These are phyloP conservation scores for Akanthomyces uredinophilus DNA, from an alignment of 2,329 filamentous ascomycete species.

Conservation along the genomic window DNA sequence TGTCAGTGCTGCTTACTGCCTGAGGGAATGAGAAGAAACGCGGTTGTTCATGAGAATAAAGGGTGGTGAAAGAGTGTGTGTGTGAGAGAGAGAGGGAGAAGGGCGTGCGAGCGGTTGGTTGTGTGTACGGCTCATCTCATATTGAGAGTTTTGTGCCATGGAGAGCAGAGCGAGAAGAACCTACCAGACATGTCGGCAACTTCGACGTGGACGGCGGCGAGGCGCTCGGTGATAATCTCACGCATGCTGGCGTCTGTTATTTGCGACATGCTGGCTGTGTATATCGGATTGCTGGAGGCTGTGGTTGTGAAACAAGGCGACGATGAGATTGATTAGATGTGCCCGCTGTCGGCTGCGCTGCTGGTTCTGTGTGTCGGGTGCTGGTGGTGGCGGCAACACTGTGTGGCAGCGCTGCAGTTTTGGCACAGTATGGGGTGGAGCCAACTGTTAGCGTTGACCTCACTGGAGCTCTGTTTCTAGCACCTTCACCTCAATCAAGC, in stretches of 20 bases:
- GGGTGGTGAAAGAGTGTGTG: no score
- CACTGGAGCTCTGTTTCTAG: neutral
- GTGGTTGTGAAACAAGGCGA: neutral
- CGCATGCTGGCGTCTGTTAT: constrained; percentile 71
- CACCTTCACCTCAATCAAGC: neutral
- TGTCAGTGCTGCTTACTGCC: neutral
- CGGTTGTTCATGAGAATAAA: no score
- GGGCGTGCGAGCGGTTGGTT: neutral
- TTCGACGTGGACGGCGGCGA: constrained; percentile 74
- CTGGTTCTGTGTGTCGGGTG: constrained; percentile 15
- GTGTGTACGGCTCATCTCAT: neutral
- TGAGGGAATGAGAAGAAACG: no score
- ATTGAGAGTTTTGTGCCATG: neutral
- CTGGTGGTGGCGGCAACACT: neutral
- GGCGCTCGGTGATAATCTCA: constrained; percentile 60
- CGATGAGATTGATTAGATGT: constrained; percentile 36
- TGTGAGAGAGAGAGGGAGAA: no score
- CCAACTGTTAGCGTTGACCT: neutral
- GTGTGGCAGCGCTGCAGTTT: constrained; percentile 16
- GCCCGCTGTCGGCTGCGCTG: neutral
- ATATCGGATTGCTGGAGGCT: neutral
- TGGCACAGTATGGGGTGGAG: constrained; percentile 26
- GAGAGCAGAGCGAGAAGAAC: constrained; percentile 23
- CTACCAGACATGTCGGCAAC: constrained; percentile 90
- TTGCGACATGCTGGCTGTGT: constrained; percentile 40